Evolutionary conservation across 139 green algal genomes (phyloP).

Genomic region (Chlamydomonas sp.): DNA sequence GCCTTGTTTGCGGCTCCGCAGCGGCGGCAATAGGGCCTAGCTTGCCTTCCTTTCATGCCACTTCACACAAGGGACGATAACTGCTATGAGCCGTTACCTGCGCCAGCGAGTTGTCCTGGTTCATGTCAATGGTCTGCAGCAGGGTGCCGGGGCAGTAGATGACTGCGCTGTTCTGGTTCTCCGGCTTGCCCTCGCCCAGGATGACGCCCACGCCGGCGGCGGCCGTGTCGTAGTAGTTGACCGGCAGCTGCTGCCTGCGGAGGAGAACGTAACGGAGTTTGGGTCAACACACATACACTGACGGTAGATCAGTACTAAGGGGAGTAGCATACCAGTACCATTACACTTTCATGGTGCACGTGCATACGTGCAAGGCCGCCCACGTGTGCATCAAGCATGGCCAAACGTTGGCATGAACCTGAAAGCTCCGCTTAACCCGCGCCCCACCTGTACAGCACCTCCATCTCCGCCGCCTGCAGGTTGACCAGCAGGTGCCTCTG

Average conservation of each 20-base stretch:
- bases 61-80: too few species aligned
- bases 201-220: slow-evolving; percentile 43
- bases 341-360: too few species aligned
- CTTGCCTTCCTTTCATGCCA: too few species aligned
- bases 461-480: slow-evolving; percentile 4
- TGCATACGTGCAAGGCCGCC: background rate
- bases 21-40: too few species aligned
- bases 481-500: background rate
- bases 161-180: slow-evolving; percentile 87
- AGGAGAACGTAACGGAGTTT: background rate
- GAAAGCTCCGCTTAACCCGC: background rate
- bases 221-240: slow-evolving; percentile 46
- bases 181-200: slow-evolving; percentile 85
- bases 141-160: slow-evolving; percentile 76
- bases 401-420: background rate
- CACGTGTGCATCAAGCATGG: too few species aligned
- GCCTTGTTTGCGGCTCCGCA: too few species aligned
- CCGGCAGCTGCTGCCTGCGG: slow-evolving; percentile 59
- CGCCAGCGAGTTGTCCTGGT: slow-evolving; percentile 86
- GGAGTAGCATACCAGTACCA: too few species aligned
- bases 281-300: background rate
- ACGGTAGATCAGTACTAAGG: background rate
- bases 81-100: slow-evolving; percentile 20
- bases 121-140: slow-evolving; percentile 89
- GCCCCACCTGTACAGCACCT: slow-evolving; percentile 5